Conservation (phyloP, 2,329 filamentous ascomycete genomes). For the Alternaria panax region DNA sequence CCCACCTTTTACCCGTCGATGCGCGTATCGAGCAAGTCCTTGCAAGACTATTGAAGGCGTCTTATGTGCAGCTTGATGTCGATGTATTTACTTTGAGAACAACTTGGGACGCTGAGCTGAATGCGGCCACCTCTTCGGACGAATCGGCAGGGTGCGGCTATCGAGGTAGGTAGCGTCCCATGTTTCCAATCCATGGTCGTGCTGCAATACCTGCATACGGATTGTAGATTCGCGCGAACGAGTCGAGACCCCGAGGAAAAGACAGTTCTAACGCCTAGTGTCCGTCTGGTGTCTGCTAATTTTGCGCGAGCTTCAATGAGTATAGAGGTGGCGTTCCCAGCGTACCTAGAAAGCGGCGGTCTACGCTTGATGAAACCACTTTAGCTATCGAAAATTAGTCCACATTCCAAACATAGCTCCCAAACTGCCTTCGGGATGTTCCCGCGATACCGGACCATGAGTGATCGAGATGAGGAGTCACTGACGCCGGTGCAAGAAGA, state of each 20-base stretch:
- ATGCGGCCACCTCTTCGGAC: not conserved
- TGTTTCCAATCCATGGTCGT: not conserved
- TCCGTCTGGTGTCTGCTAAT: not conserved
- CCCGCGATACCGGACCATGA: not conserved
- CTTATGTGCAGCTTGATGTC: not conserved
- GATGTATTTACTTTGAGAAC: not conserved
- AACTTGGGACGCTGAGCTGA: not conserved
- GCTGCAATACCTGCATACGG: not conserved
- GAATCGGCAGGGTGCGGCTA: not conserved
- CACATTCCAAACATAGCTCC: not conserved
- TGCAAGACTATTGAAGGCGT: not conserved
- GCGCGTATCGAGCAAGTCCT: not conserved
- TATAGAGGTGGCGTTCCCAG: constrained; percentile 1
- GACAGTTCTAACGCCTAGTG: not conserved
- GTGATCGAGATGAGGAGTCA: not conserved
- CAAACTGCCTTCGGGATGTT: not conserved
- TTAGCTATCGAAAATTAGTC: not conserved
- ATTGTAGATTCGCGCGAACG: not conserved
- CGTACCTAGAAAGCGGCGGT: not conserved
- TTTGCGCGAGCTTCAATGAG: not conserved
- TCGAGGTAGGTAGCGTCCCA: no score
- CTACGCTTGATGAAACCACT: not conserved
- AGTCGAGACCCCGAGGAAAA: not conserved
- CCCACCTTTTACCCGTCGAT: constrained; percentile 4
- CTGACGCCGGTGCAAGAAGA: not conserved